A percentile compares a stretch with the other conserved stretches of the same genome.
Conservation (phyloP, 2,329 filamentous ascomycete species). For the Pseudogymnoascus sp. region DNA sequence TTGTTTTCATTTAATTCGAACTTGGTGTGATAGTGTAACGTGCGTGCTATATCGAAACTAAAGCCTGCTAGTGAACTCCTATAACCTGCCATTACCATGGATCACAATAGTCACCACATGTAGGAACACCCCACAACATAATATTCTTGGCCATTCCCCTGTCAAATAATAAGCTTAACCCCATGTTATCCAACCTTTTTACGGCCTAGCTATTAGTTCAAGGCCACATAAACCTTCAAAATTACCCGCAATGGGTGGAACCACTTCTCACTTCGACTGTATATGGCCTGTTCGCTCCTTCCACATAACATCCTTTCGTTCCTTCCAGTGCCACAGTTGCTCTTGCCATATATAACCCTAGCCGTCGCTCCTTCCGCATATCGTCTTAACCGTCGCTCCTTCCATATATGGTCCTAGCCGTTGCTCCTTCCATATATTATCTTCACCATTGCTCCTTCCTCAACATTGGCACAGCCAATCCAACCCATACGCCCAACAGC, state of each 20-base stretch:
- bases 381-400: not conserved
- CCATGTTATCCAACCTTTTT: not conserved
- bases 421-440: not conserved
- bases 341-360: not conserved
- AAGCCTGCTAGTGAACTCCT: not conserved
- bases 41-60: not conserved
- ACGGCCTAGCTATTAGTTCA: not conserved
- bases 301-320: not conserved
- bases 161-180: not conserved
- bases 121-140: not conserved
- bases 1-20: not conserved
- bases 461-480: not conserved
- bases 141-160: not conserved
- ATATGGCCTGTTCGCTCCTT: not conserved
- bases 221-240: not conserved
- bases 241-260: not conserved
- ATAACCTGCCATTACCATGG: not conserved
- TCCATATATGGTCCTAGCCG: not conserved
- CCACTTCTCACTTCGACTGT: not conserved
- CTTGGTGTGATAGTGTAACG: not conserved
- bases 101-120: not conserved
- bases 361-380: not conserved
- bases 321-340: not conserved
- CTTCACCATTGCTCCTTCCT: not conserved
- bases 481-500: not conserved